Evolutionary conservation across 371 early-diverging fungal genomes (phyloP), one percentile per base, ranked within the genome.

Genomic region (Umbelopsis sp.): DNA sequence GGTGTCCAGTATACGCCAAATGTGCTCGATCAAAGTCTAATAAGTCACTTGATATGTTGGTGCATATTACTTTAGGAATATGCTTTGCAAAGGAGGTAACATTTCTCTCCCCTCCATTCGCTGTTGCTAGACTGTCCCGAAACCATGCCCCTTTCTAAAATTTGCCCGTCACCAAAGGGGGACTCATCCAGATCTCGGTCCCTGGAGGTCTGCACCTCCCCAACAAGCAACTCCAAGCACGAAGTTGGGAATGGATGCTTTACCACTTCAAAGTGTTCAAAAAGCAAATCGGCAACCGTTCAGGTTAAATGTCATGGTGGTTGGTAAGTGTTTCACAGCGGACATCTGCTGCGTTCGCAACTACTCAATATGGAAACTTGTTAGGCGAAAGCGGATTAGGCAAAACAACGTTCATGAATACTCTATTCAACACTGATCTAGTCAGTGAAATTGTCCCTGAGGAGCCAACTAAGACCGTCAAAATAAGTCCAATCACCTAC

Each of bases 331-430:
- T 63, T 53, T 32, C 16, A 53, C 44, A 48, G 29, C 20, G 46
- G 18, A 10, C 1, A 1, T 16, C 18, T 12, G 48, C 18, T 48
- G 20, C 16, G 48, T 20, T 44, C 18, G 29, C 20, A 22, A 63
- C 41, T 22, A 14, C 35, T 44, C 62, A 24, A 50, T 67, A 24
- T 67, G 44, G 57, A 57, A 57, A 57, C 16, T 57, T 29, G 22
- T 25, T 74, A 93, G 93, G 93, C 29, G 86, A 91, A 67, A 85
- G 90, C 71, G 99, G 96, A 44, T 80, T 95, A 48, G 99, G 99
- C 53, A 94, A 97, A 80, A 89, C 95, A 16, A 97, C 99, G 6
- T 94, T 98, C 69, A 85, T 98, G 78, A 96, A 96, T 79, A 94
- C 96, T 8, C 80, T 98, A 10, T 97, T 92, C 73, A 80, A 85